Conservation (phyloP, 2,329 filamentous ascomycete species). For the Rhynchosporium secalis region DNA sequence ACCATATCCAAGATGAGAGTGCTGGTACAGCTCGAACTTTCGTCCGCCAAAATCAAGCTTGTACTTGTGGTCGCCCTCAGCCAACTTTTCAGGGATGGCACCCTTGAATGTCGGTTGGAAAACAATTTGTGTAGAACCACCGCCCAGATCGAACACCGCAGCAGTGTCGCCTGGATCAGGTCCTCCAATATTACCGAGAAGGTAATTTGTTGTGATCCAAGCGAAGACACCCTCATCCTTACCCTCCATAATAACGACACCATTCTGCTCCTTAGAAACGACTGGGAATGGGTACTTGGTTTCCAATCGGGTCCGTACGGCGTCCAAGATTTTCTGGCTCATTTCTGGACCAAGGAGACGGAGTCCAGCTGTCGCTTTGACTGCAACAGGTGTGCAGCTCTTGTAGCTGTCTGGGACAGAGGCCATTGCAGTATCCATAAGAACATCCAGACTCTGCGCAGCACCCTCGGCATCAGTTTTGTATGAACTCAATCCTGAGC, state of each 20-base stretch:
- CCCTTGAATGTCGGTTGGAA: slow-evolving; percentile 93
- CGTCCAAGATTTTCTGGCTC: slow-evolving; percentile 79
- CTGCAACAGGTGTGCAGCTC: slow-evolving; percentile 90
- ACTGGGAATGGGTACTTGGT: slow-evolving; percentile 92
- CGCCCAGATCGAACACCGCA: slow-evolving; percentile 92
- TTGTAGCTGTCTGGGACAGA: slow-evolving; percentile 86
- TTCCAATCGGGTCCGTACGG: slow-evolving; percentile 82
- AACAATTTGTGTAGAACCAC: slow-evolving; percentile 97
- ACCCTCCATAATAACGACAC: slow-evolving; percentile 96
- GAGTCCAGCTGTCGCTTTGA: slow-evolving; percentile 94
- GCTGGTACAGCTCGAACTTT: slow-evolving; percentile 91
- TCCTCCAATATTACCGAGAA: slow-evolving; percentile 94
- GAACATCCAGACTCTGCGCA: slow-evolving; percentile 82
- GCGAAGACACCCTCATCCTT: slow-evolving; percentile 97
- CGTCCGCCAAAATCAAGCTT: slow-evolving; percentile 85
- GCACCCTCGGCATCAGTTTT: slow-evolving; percentile 82
- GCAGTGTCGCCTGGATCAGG: slow-evolving; percentile 89
- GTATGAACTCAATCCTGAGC: slow-evolving; percentile 75
- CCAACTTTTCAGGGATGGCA: slow-evolving; percentile 78
- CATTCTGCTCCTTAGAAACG: slow-evolving; percentile 78
- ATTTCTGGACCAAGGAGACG: slow-evolving; percentile 80
- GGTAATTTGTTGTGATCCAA: slow-evolving; percentile 99
- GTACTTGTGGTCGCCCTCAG: slow-evolving; percentile 95
- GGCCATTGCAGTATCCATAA: slow-evolving; percentile 83
- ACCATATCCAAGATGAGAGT: slow-evolving; percentile 95